Evolutionary conservation across 2,329 filamentous ascomycete species (phyloP).

Genomic region (Claviceps paspali): DNA sequence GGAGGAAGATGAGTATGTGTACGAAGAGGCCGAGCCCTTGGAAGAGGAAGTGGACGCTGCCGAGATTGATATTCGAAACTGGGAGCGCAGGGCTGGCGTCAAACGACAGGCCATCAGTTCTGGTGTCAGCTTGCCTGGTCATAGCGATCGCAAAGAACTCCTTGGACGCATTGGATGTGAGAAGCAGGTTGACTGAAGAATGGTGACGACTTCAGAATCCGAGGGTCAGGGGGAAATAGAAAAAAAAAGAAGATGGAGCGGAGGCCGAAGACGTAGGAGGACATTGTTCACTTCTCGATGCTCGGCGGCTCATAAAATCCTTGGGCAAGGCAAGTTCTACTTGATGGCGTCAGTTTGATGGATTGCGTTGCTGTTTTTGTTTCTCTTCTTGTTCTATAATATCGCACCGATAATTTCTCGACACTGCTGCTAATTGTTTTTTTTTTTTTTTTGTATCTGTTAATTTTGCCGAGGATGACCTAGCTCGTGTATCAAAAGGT

Average conservation of each 20-base stretch:
- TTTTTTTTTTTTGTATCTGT: too few species aligned
- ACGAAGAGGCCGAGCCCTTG: slow-evolving; percentile 39
- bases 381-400: not conserved
- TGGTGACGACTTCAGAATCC: not conserved
- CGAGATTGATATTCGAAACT: slow-evolving; percentile 48
- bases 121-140: slow-evolving; percentile 51
- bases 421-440: too few species aligned
- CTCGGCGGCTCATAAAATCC: too few species aligned
- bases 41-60: slow-evolving; percentile 68
- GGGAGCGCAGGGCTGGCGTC: slow-evolving; percentile 40
- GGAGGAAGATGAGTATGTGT: slow-evolving; percentile 36
- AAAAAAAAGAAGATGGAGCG: not conserved
- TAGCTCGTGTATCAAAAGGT: too few species aligned
- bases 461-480: too few species aligned
- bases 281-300: not conserved
- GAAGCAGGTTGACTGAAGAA: slow-evolving; percentile 43
- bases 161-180: slow-evolving; percentile 72
- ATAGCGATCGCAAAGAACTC: slow-evolving; percentile 66
- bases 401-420: too few species aligned
- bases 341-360: too few species aligned
- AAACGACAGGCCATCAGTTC: slow-evolving; percentile 38
- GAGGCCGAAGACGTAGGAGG: slow-evolving; percentile 6
- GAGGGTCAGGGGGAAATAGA: too few species aligned
- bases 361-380: not conserved
- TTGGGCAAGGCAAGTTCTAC: not conserved